Conservation (phyloP, 1,139 yeast species). For the Geotrichum macrosporum region DNA sequence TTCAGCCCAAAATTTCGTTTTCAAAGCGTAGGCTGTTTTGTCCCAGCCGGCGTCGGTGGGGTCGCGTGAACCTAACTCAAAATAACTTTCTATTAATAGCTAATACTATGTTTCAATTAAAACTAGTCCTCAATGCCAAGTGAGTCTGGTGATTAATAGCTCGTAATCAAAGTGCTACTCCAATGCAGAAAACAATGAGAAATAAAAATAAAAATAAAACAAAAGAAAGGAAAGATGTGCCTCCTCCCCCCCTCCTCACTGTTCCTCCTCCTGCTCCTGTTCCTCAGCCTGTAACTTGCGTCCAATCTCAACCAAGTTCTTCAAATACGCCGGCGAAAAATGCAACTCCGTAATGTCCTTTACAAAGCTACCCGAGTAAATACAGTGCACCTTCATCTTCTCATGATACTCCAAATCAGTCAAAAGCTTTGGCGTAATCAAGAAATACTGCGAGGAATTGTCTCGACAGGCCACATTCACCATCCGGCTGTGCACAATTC, state of each 20-base stretch:
- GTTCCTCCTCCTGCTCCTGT: background rate
- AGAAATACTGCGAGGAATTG: conserved; percentile 66
- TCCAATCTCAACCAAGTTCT: conserved; percentile 15
- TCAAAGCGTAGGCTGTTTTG: too few species aligned
- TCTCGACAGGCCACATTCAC: conserved; percentile 77
- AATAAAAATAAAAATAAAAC: too few species aligned
- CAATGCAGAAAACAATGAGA: too few species aligned
- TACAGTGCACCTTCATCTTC: conserved; percentile 83
- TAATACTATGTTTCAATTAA: too few species aligned
- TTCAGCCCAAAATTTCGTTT: too few species aligned
- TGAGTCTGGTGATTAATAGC: too few species aligned
- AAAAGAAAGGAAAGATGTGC: too few species aligned
- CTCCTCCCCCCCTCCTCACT: background rate
- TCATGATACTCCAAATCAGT: conserved; percentile 74
- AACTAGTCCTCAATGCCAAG: too few species aligned
- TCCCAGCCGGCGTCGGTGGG: too few species aligned
- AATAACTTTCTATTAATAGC: too few species aligned
- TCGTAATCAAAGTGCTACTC: too few species aligned
- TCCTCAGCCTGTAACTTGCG: conserved; percentile 8
- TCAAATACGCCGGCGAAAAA: conserved; percentile 11
- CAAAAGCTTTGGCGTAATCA: conserved; percentile 87
- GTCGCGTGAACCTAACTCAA: too few species aligned
- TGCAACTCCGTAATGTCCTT: conserved; percentile 5
- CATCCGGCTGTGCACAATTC: conserved; percentile 79
- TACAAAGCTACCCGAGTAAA: conserved; percentile 56